Evolutionary conservation across 1,139 yeast genomes (phyloP).

Genomic region (Kurtzmaniella quercitrusa): DNA sequence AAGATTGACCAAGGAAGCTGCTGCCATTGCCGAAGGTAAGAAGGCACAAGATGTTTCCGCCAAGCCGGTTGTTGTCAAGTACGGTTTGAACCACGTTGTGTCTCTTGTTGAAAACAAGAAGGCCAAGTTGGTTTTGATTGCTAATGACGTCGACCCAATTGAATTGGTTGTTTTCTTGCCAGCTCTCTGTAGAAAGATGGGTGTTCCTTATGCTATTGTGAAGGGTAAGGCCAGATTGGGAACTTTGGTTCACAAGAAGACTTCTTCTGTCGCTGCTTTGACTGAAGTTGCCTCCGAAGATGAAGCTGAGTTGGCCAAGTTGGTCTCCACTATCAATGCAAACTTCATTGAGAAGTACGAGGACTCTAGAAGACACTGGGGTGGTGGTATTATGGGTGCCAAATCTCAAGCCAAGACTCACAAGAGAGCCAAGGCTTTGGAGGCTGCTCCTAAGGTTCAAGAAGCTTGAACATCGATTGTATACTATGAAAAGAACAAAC

Average conservation of each 20-base stretch:
- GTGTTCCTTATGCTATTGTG: slow-evolving; percentile 97
- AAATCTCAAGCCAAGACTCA: slow-evolving; percentile 76
- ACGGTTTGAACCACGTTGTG: slow-evolving; percentile 98
- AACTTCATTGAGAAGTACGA: slow-evolving; percentile 92
- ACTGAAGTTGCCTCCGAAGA: slow-evolving; percentile 93
- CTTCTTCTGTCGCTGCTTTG: slow-evolving; percentile 94
- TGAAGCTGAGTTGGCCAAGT: slow-evolving; percentile 89
- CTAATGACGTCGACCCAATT: slow-evolving; percentile 98
- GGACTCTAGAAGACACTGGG: slow-evolving; percentile 97
- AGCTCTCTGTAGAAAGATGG: slow-evolving; percentile 98
- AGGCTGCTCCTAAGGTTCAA: slow-evolving; percentile 14
- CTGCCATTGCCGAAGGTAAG: slow-evolving; percentile 97
- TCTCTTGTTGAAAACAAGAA: slow-evolving; percentile 96
- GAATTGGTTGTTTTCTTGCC: slow-evolving; percentile 96
- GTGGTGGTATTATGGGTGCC: slow-evolving; percentile 97
- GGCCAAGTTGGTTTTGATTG: slow-evolving; percentile 93
- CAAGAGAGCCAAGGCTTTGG: slow-evolving; percentile 41
- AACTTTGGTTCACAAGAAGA: slow-evolving; percentile 94
- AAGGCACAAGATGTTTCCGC: slow-evolving; percentile 91
- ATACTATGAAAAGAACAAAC: background rate
- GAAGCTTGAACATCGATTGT: background rate
- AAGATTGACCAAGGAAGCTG: slow-evolving; percentile 97
- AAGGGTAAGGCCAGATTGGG: slow-evolving; percentile 99
- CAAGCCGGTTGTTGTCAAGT: slow-evolving; percentile 94
- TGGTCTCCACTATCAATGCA: slow-evolving; percentile 86